Conservation (phyloP, 1,284 basidiomycete species). For the Schizophyllum commune region DNA sequence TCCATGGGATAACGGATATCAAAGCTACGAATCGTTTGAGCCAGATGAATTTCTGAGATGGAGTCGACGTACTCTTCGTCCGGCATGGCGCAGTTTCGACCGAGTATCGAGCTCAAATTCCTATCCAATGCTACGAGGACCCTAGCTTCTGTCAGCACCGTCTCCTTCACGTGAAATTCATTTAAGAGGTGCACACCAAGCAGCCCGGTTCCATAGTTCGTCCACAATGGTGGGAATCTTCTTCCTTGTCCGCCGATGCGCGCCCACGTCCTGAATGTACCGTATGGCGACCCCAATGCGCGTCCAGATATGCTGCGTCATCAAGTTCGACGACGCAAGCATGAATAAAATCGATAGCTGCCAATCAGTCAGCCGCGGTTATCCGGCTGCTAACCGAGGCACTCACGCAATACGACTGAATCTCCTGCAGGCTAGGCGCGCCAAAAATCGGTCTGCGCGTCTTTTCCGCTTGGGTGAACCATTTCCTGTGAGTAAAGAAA, state of each 20-base stretch:
- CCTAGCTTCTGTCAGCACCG: slow-evolving; percentile 25
- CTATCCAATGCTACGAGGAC: slow-evolving; percentile 58
- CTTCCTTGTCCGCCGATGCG: slow-evolving; percentile 37
- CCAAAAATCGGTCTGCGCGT: slow-evolving; percentile 1
- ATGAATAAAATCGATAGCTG: slow-evolving; percentile 41
- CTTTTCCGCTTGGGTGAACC: not conserved
- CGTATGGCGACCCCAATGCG: slow-evolving; percentile 65
- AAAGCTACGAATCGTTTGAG: slow-evolving; percentile 35
- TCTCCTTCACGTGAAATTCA: not conserved
- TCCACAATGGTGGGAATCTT: slow-evolving; percentile 33
- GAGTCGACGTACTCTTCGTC: slow-evolving; percentile 66
- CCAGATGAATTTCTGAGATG: not conserved
- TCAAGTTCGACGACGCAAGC: slow-evolving; percentile 43
- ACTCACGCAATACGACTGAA: slow-evolving; percentile 37
- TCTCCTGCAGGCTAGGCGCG: slow-evolving; percentile 29
- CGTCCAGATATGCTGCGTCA: slow-evolving; percentile 68
- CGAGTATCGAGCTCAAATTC: slow-evolving; percentile 60
- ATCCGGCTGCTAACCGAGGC: not conserved
- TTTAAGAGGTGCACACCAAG: slow-evolving; percentile 33
- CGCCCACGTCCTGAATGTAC: slow-evolving; percentile 61
- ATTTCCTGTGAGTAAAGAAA: slow-evolving; percentile 39
- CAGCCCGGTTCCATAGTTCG: slow-evolving; percentile 72
- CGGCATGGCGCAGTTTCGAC: slow-evolving; percentile 75
- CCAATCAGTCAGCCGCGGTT: not conserved
- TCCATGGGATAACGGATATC: slow-evolving; percentile 68